Evolutionary conservation across 768 basidiomycete genomes (phyloP), one percentile per base, ranked within the genome.

Genomic region (Suillus tomentosus): DNA sequence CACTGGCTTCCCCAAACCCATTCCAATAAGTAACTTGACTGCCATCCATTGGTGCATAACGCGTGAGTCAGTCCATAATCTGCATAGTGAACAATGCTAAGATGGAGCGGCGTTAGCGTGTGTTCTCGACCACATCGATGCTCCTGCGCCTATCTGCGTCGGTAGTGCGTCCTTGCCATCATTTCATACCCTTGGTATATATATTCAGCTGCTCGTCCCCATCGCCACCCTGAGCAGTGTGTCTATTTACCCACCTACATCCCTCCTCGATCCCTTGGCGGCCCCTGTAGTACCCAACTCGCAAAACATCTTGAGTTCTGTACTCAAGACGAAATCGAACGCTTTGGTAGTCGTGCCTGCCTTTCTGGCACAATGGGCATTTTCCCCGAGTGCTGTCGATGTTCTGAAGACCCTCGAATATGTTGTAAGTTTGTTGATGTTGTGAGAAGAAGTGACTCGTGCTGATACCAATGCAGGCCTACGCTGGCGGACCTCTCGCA

Each of bases 1-100:
- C 9, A 82, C 81, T 4, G 83, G 81, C 17, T 73, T 82, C 42
- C 83, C 83, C 0, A 84, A 84, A 68, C 77, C 82, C 1, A 79
- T 84, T 36, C 65, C 74, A 3, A 74, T 80, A 47, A 79, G 72
- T 2, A 73, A 80, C 62, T 70, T 69, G 36, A 69, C 70, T 11
- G 62, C 80, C 31, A 60, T 73, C 3, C 76, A 83, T 39, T 79
- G 79, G 76, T 62, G 74, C 14, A 55, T 64, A 1, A 72, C 76
- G 13, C 69, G 82, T 83, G 67, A 54, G 79, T 70, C 47, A 19
- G 11, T 34, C 17, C 7, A 22, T 5, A 19, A 51, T 47, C n/a
- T 50, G n/a, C n/a, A n/a, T 3, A 15, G n/a, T 9, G 2, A 55
- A 55, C 19, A 22, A n/a, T 55, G 36, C 54, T 55, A 37, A 55